Conservation (phyloP, 73 alveolate genomes). For the Tetrahymena thermophila region DNA sequence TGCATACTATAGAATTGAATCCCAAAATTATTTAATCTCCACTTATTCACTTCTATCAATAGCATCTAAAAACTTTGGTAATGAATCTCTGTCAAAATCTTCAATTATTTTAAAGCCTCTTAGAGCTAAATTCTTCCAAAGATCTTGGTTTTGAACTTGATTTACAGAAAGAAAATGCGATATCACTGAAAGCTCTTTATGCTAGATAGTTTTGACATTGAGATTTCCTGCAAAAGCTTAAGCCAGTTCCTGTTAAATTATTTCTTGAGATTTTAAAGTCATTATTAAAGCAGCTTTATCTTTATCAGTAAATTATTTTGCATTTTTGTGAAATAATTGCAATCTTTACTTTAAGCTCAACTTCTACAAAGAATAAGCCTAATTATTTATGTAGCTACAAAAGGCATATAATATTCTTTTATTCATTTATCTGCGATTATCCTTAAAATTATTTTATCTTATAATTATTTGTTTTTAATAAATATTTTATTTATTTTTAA, state of each 20-base stretch:
- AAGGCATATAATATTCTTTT: not conserved
- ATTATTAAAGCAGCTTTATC: not conserved
- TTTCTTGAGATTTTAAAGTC: not conserved
- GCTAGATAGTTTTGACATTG: not conserved
- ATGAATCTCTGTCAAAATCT: not conserved
- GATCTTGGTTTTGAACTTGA: not conserved
- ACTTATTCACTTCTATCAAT: not conserved
- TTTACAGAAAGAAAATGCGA: not conserved
- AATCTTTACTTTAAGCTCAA: not conserved
- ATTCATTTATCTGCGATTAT: not conserved
- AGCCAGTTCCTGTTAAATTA: not conserved
- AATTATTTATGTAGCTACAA: not conserved
- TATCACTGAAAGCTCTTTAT: not conserved
- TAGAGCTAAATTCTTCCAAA: not conserved
- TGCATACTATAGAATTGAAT: not conserved
- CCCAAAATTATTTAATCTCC: not conserved
- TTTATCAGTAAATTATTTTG: not conserved
- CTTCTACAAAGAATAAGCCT: not conserved
- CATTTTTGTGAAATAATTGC: not conserved
- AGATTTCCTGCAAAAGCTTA: not conserved
- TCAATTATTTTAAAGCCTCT: not conserved
- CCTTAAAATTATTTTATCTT: too few species aligned
- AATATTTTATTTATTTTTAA: too few species aligned
- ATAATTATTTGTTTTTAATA: too few species aligned
- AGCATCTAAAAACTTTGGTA: not conserved